These are phyloP conservation scores for Pilasporangium apinafurcum DNA, from an alignment of 352 stramenopile genomes.

Conservation along the genomic window DNA sequence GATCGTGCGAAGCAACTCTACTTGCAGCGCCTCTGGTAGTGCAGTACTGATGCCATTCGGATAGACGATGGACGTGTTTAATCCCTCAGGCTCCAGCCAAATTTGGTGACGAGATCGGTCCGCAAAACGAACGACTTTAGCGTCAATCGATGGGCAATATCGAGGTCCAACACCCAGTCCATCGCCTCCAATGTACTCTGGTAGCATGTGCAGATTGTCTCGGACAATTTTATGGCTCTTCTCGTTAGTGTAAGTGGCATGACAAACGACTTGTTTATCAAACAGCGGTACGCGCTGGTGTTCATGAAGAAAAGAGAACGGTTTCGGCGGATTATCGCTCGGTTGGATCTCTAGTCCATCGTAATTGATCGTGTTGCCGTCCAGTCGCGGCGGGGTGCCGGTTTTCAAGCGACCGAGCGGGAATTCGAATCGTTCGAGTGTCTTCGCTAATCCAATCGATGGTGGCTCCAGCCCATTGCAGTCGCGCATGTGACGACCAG, in stretches of 20 bases:
- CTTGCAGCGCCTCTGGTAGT: conserved; percentile 93
- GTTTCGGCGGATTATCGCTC: conserved; percentile 85
- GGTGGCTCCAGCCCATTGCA: conserved; percentile 90
- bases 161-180: conserved; percentile 66
- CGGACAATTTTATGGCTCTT: conserved; percentile 93
- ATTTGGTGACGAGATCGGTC: conserved; percentile 82
- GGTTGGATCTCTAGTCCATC: conserved; percentile 88
- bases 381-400: conserved; percentile 94
- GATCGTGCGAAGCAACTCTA: conserved; percentile 93
- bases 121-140: conserved; percentile 88
- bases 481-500: conserved; percentile 89
- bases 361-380: conserved; percentile 95
- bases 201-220: conserved; percentile 92
- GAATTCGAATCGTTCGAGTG: conserved; percentile 90
- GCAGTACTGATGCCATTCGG: conserved; percentile 94
- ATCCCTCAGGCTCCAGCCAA: conserved; percentile 97
- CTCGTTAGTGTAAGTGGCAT: conserved; percentile 96
- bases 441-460: conserved; percentile 91
- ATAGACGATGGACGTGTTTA: conserved; percentile 96
- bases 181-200: conserved; percentile 87
- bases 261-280: conserved; percentile 88
- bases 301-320: conserved; percentile 95
- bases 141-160: conserved; percentile 98
- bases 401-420: conserved; percentile 95
- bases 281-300: conserved; percentile 59